Base-by-base conservation (phyloP, 345 rosid genomes). In the Kernera saxatilis region DNA sequence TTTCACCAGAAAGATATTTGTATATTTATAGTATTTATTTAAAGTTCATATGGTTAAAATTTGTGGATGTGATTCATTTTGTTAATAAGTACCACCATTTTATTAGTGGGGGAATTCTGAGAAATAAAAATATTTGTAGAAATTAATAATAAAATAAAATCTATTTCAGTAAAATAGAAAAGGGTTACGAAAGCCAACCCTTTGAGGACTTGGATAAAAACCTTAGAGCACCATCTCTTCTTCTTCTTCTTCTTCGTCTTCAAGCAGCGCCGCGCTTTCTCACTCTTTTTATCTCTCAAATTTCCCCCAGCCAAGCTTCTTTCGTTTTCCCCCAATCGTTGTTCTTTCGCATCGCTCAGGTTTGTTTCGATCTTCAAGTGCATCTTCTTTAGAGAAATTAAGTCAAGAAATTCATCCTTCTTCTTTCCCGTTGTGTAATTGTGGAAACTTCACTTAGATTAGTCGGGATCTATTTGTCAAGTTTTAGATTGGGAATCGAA, bases 191-290 rank as follows among this genome's bases (percentile, higher is more conserved):
- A 46, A 17, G 3, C 40, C 13, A 59, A 30, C 75, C 69, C 61
- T 71, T 62, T 3, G 17, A 15, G 37, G 59, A 36, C 18, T 65
- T 25, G 23, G 61, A 70, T 70, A 70, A 60, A 59, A 69, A 56
- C 29, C 39, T 58, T 7, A n/a, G 30, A 46, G 39, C 64, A 54
- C 29, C 45, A 13, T 29, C 7, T 6, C 0, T 2, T n/a, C 9
- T n/a, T 11, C 9, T n/a, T 21, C 22, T 8, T 46, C 67, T 3
- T 60, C 61, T 12, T 52, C 61, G 13, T 50, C 74, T 39, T 39
- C 45, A 4, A 21, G 14, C 62, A 30, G 46, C 75, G 76, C 77
- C 65, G 77, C 65, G 77, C 58, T 64, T 72, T 44, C 48, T 53
- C 37, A 62, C 39, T 51, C 72, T 67, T 5, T 8, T 7, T 33